phyloP scores from a whole-genome alignment of 2,329 filamentous ascomycete species.

The Trichophaea hybrida region DNA sequence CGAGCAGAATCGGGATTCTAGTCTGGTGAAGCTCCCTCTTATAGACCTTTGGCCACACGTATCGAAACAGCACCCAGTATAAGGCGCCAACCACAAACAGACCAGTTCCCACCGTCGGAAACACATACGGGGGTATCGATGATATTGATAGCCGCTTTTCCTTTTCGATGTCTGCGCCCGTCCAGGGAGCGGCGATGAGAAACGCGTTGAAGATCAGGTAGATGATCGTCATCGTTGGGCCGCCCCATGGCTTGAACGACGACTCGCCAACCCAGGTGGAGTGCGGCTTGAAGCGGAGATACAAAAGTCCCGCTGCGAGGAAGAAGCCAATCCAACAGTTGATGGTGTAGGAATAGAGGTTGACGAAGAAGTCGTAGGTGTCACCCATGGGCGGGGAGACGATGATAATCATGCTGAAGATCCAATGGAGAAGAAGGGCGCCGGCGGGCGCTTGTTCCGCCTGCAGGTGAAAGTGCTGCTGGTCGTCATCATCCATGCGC shows the following conservation, averaged over 20 bases:
- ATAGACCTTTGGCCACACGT: constrained; percentile 11
- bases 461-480: neutral
- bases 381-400: constrained; percentile 25
- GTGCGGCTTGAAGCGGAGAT: constrained; percentile 19
- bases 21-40: constrained; percentile 11
- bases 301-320: constrained; percentile 29
- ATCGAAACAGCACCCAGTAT: constrained; percentile 22
- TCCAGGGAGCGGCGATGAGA: constrained; percentile 16
- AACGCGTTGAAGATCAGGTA: constrained; percentile 19
- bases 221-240: constrained; percentile 15
- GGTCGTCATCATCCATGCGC: neutral
- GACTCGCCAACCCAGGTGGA: constrained; percentile 9
- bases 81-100: constrained; percentile 17
- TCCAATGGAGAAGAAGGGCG: constrained; percentile 32
- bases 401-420: constrained; percentile 30
- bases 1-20: constrained; percentile 9
- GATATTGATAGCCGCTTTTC: neutral
- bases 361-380: constrained; percentile 28
- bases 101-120: constrained; percentile 15
- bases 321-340: constrained; percentile 29
- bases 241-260: constrained; percentile 13
- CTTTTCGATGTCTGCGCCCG: neutral
- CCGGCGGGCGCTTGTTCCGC: constrained; percentile 31
- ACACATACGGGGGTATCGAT: constrained; percentile 11
- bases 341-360: constrained; percentile 34